These are phyloP conservation scores for Symbiodinium pilosum DNA, from an alignment of 73 alveolate genomes.

Conservation along the genomic window DNA sequence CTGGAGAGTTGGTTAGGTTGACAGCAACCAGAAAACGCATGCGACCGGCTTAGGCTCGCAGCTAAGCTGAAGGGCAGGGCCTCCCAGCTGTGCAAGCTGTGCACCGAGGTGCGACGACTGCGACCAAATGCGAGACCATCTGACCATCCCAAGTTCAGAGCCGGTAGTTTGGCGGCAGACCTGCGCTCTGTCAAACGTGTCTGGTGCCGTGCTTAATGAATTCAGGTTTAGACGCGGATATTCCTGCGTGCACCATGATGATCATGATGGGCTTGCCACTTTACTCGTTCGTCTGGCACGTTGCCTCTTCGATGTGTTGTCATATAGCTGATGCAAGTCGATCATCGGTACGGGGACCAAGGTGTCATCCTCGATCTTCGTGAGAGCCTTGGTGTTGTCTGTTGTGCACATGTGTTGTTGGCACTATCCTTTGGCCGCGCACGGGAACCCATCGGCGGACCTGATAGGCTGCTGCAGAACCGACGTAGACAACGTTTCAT, in stretches of 20 bases:
- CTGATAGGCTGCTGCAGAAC: background rate
- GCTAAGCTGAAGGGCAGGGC: constrained; percentile 73
- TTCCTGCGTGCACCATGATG: too few species aligned
- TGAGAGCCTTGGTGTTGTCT: background rate
- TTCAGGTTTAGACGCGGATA: too few species aligned
- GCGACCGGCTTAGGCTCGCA: too few species aligned
- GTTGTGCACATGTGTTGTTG: too few species aligned
- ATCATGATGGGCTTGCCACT: too few species aligned
- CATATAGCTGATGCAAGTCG: constrained; percentile 44
- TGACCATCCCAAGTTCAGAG: too few species aligned
- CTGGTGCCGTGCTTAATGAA: too few species aligned
- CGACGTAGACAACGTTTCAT: too few species aligned
- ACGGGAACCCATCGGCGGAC: background rate
- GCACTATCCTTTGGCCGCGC: background rate
- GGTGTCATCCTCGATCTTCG: constrained; percentile 57
- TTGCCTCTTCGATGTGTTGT: background rate
- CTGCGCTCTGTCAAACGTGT: too few species aligned
- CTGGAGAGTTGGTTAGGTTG: background rate
- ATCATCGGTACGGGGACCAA: constrained; percentile 55
- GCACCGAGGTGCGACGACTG: too few species aligned
- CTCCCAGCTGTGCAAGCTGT: background rate
- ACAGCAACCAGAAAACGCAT: background rate
- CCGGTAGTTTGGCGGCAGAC: background rate
- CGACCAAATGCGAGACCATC: too few species aligned
- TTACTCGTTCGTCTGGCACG: too few species aligned